Conservation (phyloP, 1,139 yeast genomes). For the Candida tetrigidarum region DNA sequence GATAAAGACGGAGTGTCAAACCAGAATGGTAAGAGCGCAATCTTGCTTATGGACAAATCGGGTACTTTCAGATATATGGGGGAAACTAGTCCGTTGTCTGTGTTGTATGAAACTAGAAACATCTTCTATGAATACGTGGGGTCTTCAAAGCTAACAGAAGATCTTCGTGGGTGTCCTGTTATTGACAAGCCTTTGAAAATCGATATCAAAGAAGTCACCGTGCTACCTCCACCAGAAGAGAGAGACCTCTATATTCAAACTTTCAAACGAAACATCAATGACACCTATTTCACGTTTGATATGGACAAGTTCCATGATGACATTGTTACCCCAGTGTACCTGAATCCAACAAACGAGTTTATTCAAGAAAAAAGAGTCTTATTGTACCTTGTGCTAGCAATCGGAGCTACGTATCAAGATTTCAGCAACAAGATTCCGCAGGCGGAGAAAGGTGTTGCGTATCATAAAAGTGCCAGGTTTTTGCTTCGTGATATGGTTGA, state of each 20-base stretch:
- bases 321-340: slow-evolving; percentile 30
- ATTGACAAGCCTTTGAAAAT: slow-evolving; percentile 32
- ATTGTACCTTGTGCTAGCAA: slow-evolving; percentile 41
- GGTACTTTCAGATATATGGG: slow-evolving; percentile 31
- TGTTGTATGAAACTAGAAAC: slow-evolving; percentile 28
- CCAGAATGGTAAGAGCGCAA: slow-evolving; percentile 21
- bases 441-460: slow-evolving; percentile 23
- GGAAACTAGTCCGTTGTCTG: slow-evolving; percentile 30
- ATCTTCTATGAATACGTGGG: slow-evolving; percentile 24
- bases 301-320: slow-evolving; percentile 29
- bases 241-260: slow-evolving; percentile 33
- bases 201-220: slow-evolving; percentile 20
- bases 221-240: slow-evolving; percentile 26
- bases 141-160: slow-evolving; percentile 31
- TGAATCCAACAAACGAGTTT: slow-evolving; percentile 23
- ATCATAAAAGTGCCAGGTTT: slow-evolving; percentile 36
- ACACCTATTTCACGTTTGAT: slow-evolving; percentile 38
- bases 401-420: slow-evolving; percentile 38
- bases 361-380: slow-evolving; percentile 26
- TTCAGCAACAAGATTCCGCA: slow-evolving; percentile 22
- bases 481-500: slow-evolving; percentile 33
- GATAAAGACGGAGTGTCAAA: slow-evolving; percentile 19
- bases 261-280: slow-evolving; percentile 39
- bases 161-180: slow-evolving; percentile 35
- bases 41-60: slow-evolving; percentile 24